These are phyloP conservation scores for Triangularia setosa DNA, from an alignment of 2,329 filamentous ascomycete species.

Conservation along the genomic window DNA sequence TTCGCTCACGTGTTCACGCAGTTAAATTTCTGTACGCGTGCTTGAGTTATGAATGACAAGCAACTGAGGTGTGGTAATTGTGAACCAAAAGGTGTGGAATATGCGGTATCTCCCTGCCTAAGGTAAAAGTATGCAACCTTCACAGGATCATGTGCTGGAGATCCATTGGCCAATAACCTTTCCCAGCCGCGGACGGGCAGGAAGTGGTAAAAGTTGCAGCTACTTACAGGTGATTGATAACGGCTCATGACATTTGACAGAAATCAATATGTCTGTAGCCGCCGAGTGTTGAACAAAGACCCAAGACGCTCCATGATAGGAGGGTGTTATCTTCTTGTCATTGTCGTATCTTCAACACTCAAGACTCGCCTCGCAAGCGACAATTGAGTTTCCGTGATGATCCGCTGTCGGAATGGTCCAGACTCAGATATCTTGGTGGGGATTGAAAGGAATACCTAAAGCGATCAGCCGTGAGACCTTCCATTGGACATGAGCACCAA, in stretches of 20 bases:
- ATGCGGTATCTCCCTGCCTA: not conserved
- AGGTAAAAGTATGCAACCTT: not conserved
- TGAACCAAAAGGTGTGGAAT: not conserved
- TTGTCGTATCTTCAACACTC: not conserved
- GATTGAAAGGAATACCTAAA: constrained; percentile 16
- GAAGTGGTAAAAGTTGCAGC: not conserved
- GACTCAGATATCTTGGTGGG: constrained; percentile 11
- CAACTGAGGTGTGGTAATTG: not conserved
- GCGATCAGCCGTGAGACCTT: constrained; percentile 4
- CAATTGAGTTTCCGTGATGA: not conserved
- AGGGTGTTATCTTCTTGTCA: not conserved
- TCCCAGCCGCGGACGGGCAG: not conserved
- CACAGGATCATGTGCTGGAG: not conserved
- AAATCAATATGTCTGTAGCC: not conserved
- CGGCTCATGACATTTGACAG: not conserved
- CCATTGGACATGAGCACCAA: constrained; percentile 4
- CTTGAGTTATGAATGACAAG: not conserved
- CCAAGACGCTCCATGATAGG: no score
- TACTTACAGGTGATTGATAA: not conserved
- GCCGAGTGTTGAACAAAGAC: not conserved
- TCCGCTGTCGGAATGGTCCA: constrained; percentile 5
- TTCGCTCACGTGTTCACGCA: not conserved
- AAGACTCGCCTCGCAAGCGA: not conserved
- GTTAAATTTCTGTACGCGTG: no score
- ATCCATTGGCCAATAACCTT: not conserved